Percentiles rank a stretch among this genome's conserved stretches.
Conservation (phyloP, 148 eudicot species). For the Amaranthus cruentus region DNA sequence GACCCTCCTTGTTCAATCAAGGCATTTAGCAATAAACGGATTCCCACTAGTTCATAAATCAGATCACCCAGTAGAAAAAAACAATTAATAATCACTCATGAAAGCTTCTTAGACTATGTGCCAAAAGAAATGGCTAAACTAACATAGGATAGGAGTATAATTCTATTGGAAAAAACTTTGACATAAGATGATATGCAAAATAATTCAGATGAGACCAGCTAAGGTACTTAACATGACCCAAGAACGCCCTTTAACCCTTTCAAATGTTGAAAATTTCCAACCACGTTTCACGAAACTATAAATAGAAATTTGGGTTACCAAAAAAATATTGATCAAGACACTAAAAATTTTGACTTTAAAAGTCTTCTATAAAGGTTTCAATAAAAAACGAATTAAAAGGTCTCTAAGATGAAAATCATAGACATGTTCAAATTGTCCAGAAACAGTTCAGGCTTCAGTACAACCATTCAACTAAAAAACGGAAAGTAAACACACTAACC, state of each 20-base stretch:
- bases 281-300: not conserved
- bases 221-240: too few relatives aligned
- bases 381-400: not conserved
- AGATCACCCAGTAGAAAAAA: too few relatives aligned
- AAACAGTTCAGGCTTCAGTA: not conserved
- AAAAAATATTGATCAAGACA: not conserved
- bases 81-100: too few relatives aligned
- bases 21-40: too few relatives aligned
- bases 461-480: not conserved
- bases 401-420: not conserved
- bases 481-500: conserved; percentile 41
- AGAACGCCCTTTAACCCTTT: not conserved
- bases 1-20: too few relatives aligned
- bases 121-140: too few relatives aligned
- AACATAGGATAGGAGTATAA: too few relatives aligned
- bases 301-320: not conserved
- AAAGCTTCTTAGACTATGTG: too few relatives aligned
- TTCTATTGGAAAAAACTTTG: too few relatives aligned
- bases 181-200: too few relatives aligned
- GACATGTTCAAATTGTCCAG: not conserved
- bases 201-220: too few relatives aligned
- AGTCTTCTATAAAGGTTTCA: not conserved
- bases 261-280: not conserved
- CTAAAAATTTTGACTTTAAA: not conserved
- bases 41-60: too few relatives aligned